phyloP scores from a whole-genome alignment of 495 filamentous ascomycete genomes.

The Penicillium paxilli region DNA sequence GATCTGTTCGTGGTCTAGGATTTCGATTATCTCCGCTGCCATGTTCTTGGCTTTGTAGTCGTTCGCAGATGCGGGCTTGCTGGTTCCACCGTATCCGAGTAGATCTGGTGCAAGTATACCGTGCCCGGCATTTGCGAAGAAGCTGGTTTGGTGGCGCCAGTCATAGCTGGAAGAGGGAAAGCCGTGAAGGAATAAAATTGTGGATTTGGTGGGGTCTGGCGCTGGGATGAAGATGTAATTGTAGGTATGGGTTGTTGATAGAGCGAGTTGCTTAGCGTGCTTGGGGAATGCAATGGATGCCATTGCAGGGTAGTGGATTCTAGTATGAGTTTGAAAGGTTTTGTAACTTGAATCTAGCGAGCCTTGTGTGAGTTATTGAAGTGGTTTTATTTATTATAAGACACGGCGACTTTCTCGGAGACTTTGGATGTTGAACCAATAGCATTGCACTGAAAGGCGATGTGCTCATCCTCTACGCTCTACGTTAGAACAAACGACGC shows the following conservation, averaged over 20 bases:
- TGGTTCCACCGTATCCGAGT: constrained; percentile 44
- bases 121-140: constrained; percentile 31
- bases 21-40: constrained; percentile 19
- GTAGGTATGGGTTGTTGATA: constrained; percentile 18
- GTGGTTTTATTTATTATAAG: too few relatives aligned
- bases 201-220: constrained; percentile 4
- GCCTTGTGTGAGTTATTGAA: too few relatives aligned
- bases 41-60: constrained; percentile 34
- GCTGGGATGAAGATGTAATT: constrained; percentile 27
- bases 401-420: too few relatives aligned
- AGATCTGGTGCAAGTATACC: constrained; percentile 44
- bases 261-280: constrained; percentile 1
- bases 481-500: too few relatives aligned
- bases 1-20: constrained; percentile 17
- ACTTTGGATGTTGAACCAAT: too few relatives aligned
- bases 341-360: too few relatives aligned
- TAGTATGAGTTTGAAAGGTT: too few relatives aligned
- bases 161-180: constrained; percentile 36
- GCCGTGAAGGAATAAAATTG: constrained; percentile 37
- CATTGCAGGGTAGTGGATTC: too few relatives aligned
- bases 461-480: too few relatives aligned
- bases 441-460: too few relatives aligned
- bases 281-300: constrained; percentile 6
- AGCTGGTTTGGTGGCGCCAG: constrained; percentile 40
- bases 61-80: constrained; percentile 31